These are phyloP conservation scores for Saccharomyces hybrid DNA, from an alignment of 1,139 yeast species.

Conservation along the genomic window DNA sequence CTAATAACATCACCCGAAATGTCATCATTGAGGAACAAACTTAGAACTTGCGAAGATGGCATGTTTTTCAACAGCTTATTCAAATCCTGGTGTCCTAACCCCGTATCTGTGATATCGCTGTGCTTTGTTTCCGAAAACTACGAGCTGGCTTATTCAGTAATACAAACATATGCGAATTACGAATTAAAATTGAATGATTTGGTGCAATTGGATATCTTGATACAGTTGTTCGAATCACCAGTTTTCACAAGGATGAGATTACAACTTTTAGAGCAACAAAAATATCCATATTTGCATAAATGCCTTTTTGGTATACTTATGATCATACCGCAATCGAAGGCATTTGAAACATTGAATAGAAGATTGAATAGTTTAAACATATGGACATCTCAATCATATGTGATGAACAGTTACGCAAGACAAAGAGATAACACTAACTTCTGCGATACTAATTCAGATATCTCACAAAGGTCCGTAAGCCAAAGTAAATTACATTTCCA, in stretches of 20 bases:
- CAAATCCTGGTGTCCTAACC: constrained; percentile 87
- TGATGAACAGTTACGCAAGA: constrained; percentile 8
- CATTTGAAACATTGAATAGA: constrained; percentile 72
- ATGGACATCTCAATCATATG: constrained; percentile 20
- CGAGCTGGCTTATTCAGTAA: constrained; percentile 74
- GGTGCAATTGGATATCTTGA: constrained; percentile 71
- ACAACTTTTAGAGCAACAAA: constrained; percentile 80
- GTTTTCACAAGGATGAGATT: constrained; percentile 81
- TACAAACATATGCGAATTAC: constrained; percentile 66
- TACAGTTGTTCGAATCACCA: constrained; percentile 78
- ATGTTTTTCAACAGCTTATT: constrained; percentile 68
- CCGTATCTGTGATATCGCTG: constrained; percentile 80
- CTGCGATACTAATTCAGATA: constrained; percentile 12
- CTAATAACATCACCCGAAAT: constrained; percentile 85
- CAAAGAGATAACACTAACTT: constrained; percentile 5
- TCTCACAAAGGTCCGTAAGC: constrained; percentile 18
- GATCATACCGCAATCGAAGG: constrained; percentile 94
- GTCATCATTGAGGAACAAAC: constrained; percentile 56
- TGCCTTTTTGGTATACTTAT: constrained; percentile 86
- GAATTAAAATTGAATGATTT: constrained; percentile 60
- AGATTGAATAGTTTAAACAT: constrained; percentile 45
- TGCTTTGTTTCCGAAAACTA: constrained; percentile 85
- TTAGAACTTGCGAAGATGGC: constrained; percentile 60
- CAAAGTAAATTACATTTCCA: constrained; percentile 21
- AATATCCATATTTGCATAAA: constrained; percentile 73